Conservation (phyloP, 306 rosid genomes). For the Trichosanthes truncata region DNA sequence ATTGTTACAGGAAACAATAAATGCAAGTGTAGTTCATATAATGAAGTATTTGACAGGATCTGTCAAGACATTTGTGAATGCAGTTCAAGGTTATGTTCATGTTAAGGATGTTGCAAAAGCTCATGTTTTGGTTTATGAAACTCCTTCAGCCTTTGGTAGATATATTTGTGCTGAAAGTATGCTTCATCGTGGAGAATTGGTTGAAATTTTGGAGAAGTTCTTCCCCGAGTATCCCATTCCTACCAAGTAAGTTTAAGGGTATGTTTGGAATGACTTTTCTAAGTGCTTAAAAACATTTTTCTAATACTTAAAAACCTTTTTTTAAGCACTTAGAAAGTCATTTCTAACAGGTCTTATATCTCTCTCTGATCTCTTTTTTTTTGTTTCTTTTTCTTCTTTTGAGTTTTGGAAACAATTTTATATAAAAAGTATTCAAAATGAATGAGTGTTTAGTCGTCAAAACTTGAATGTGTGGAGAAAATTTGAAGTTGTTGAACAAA, state of each 20-base stretch:
- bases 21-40: conserved; percentile 68
- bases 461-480: too few species aligned
- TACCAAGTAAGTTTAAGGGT: conserved; percentile 41
- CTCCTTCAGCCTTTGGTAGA: conserved; percentile 59
- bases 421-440: too few species aligned
- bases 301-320: too few species aligned
- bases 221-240: conserved; percentile 82
- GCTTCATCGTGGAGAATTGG: conserved; percentile 71
- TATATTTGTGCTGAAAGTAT: conserved; percentile 61
- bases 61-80: conserved; percentile 67
- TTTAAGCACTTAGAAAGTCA: too few species aligned
- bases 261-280: too few species aligned
- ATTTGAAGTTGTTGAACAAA: too few species aligned
- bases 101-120: conserved; percentile 77
- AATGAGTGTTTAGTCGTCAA: too few species aligned
- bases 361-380: too few species aligned
- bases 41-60: conserved; percentile 75
- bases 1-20: conserved; percentile 51
- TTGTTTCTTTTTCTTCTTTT: too few species aligned
- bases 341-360: too few species aligned
- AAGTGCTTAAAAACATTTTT: too few species aligned
- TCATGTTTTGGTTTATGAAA: conserved; percentile 59
- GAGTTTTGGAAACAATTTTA: too few species aligned
- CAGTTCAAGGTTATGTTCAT: conserved; percentile 58
- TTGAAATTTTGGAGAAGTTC: conserved; percentile 58